Conservation (phyloP, 306 rosid species). For the Prunus padus region DNA sequence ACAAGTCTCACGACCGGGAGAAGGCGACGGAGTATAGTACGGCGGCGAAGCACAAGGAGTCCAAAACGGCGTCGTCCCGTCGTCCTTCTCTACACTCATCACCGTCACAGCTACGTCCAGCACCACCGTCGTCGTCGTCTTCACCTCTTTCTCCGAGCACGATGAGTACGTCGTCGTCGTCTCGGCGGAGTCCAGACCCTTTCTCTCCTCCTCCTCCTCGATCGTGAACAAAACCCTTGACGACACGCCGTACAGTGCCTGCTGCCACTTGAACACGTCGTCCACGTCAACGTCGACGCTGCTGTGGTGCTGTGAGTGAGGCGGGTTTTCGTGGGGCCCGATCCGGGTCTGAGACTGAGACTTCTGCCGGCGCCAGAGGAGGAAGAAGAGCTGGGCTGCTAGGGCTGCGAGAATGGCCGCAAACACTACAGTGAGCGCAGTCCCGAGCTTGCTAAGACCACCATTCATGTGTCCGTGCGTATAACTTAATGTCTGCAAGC, state of each 20-base stretch:
- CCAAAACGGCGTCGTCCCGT: constrained; percentile 34
- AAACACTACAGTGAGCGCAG: constrained; percentile 19
- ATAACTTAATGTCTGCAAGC: neutral
- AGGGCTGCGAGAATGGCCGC: constrained; percentile 25
- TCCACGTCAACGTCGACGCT: constrained; percentile 12
- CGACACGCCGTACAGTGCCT: constrained; percentile 23
- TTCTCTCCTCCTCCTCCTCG: constrained; percentile 42
- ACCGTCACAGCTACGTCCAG: constrained; percentile 12
- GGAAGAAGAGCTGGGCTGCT: constrained; percentile 33
- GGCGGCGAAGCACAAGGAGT: constrained; percentile 53
- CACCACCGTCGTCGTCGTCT: neutral
- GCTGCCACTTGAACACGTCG: constrained; percentile 40
- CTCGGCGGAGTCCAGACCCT: constrained; percentile 29
- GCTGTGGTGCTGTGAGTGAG: neutral
- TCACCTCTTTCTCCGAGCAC: constrained; percentile 12
- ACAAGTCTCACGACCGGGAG: constrained; percentile 35
- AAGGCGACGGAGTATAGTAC: constrained; percentile 42
- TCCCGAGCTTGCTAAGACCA: constrained; percentile 24
- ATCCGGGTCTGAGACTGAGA: constrained; percentile 23
- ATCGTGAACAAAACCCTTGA: constrained; percentile 48
- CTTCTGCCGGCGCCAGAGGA: constrained; percentile 26
- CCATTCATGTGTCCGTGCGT: constrained; percentile 21
- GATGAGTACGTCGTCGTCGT: constrained; percentile 17
- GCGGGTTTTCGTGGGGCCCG: constrained; percentile 22
- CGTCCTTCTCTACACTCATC: constrained; percentile 11